phyloP scores from a whole-genome alignment of 306 rosid species.

The Cyamopsis tetragonoloba region DNA sequence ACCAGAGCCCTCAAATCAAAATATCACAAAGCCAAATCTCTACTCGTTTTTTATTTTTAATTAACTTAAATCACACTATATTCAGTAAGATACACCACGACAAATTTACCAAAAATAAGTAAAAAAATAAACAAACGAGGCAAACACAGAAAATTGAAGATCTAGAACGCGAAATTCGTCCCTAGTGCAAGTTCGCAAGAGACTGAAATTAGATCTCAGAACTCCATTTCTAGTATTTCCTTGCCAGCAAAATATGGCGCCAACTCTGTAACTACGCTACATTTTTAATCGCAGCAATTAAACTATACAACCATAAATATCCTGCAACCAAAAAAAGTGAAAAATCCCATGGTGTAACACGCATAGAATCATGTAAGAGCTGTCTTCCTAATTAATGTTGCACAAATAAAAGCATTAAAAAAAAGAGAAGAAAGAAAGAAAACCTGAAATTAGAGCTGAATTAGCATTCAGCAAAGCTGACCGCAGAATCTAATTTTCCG shows the following conservation, averaged over 20 bases:
- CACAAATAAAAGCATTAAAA: background rate
- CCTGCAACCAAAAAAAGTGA: background rate
- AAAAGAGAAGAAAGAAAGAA: background rate
- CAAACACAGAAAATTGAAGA: background rate
- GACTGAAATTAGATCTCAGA: background rate
- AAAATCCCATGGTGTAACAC: background rate
- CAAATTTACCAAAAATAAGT: background rate
- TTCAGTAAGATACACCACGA: background rate
- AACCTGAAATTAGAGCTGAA: constrained; percentile 7
- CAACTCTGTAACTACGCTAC: background rate
- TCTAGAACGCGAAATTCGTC: constrained; percentile 5
- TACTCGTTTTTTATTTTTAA: no score
- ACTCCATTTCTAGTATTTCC: background rate
- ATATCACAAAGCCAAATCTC: background rate
- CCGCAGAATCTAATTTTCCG: constrained; percentile 14
- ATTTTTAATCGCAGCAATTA: background rate
- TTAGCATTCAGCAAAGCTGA: constrained; percentile 18
- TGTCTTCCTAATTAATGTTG: background rate
- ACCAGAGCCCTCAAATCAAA: background rate
- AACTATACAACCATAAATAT: background rate
- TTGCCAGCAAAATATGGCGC: background rate
- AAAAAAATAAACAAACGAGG: background rate
- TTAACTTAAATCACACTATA: background rate
- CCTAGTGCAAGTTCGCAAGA: background rate
- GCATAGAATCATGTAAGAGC: background rate